Evolutionary conservation across 208 protist species (phyloP).

Genomic region (Herpetomonas muscarum): DNA sequence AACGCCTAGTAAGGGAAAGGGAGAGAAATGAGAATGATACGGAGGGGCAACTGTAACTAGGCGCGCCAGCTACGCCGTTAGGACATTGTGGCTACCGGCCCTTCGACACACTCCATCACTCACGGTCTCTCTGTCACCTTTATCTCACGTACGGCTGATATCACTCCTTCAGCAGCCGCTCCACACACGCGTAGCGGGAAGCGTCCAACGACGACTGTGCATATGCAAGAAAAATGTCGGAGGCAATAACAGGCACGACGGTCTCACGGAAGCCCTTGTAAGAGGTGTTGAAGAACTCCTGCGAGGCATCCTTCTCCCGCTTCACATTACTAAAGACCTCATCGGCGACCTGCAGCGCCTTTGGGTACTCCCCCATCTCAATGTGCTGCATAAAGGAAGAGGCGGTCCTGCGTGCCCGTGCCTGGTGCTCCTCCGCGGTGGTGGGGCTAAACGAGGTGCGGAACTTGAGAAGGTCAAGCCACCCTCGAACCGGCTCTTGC

Average conservation of each 20-base stretch:
- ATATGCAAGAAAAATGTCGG: constrained; percentile 71
- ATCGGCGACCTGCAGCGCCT: constrained; percentile 61
- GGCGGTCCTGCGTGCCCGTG: constrained; percentile 36
- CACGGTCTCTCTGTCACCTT: no score
- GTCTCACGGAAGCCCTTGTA: constrained; percentile 51
- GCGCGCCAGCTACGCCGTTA: no score
- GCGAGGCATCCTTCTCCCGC: constrained; percentile 28
- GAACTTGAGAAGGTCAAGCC: constrained; percentile 85
- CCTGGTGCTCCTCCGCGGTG: constrained; percentile 43
- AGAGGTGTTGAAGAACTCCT: constrained; percentile 36
- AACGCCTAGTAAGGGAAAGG: no score
- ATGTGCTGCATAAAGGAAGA: constrained; percentile 48
- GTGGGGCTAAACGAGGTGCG: constrained; percentile 68
- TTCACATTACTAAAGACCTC: constrained; percentile 35
- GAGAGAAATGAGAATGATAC: no score
- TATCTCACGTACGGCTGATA: no score
- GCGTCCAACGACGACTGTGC: constrained; percentile 54
- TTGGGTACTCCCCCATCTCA: constrained; percentile 55
- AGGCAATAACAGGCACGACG: constrained; percentile 59
- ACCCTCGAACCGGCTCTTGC: constrained; percentile 59
- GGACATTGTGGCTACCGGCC: no score
- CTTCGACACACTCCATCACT: no score
- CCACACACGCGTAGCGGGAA: constrained; percentile 72
- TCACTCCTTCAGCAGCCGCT: constrained; percentile 68
- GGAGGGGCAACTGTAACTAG: no score